Evolutionary conservation across 1,284 basidiomycete species (phyloP), one percentile per base, ranked within the genome.

Genomic region (Heterobasidion occidentale): DNA sequence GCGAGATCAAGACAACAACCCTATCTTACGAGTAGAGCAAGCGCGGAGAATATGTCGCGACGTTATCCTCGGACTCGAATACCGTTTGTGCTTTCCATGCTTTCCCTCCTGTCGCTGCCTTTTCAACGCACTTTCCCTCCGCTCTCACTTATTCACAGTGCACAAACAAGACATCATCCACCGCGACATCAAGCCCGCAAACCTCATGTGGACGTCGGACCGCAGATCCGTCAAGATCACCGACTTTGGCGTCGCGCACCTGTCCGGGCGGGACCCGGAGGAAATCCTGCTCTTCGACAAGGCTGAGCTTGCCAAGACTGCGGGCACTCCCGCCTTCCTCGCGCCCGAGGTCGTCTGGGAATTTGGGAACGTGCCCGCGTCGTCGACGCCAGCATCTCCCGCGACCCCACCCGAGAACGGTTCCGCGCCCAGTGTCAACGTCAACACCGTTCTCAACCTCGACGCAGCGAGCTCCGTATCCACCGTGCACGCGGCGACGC

Each of bases 131-230:
- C 27, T 27, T 27, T 4, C 27, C 27, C 4, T 27, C 27, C 27
- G 27, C 35, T 57, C 3, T 55, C 36, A 59, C 4, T 1, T 3
- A 17, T 17, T 12, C 36, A 8, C 65, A 95, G 93, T 99, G 7
- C 96, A 99, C 69, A 85, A 91, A 65, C 93, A 98, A 68, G 96
- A 96, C 42, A 98, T 99, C 71, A 98, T 99, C 54, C 97, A 99
- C 72, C 92, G 97, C 57, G 97, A 99, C 72, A 98, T 99, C 77
- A 99, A 99, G 71, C 97, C 97, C 11, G 94, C 93, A 58, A 99
- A 99, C 70, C 83, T 99, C 38, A 81, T 99, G 15, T 94, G 90
- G 84, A 90, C 91, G 15, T 78, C 80, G 38, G 88, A 94, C 71
- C 84, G 88, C 50, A 78, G 79, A 57, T 84, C 81, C 56, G 94